A percentile compares a stretch with the other conserved stretches of the same genome.
These are phyloP conservation scores for Coffea humblotiana DNA, from an alignment of 305 asterid species.

Conservation along the genomic window DNA sequence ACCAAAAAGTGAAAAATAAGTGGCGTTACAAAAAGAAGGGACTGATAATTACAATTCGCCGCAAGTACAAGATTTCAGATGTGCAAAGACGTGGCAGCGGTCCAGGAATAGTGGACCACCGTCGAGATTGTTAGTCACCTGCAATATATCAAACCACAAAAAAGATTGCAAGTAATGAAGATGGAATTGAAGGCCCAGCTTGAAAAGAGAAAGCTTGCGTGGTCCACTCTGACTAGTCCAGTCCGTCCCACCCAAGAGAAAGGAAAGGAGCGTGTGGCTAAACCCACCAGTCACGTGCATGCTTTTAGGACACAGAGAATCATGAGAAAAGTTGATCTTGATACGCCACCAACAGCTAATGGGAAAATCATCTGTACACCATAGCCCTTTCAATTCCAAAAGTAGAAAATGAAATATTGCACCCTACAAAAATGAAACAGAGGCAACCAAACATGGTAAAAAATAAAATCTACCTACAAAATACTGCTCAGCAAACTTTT, in stretches of 20 bases:
- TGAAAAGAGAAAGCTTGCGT: slow-evolving; percentile 17
- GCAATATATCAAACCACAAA: background rate
- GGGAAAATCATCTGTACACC: background rate
- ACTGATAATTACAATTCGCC: too few species aligned
- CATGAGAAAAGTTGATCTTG: slow-evolving; percentile 13
- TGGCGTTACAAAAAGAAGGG: too few species aligned
- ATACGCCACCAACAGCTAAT: slow-evolving; percentile 6
- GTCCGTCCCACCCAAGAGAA: background rate
- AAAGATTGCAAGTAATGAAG: background rate
- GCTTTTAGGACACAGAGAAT: slow-evolving; percentile 5
- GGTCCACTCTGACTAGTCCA: slow-evolving; percentile 28
- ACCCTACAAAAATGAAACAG: background rate
- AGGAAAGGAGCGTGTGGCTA: slow-evolving; percentile 18
- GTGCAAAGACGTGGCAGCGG: too few species aligned
- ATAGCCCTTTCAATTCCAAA: background rate
- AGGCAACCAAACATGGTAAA: background rate
- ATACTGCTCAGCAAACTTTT: background rate
- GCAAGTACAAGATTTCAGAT: too few species aligned
- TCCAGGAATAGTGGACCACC: too few species aligned
- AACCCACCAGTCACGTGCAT: slow-evolving; percentile 20
- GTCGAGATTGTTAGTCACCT: background rate
- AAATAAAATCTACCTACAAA: background rate
- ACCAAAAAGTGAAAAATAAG: too few species aligned
- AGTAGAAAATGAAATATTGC: slow-evolving; percentile 14
- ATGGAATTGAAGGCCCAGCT: background rate